Evolutionary conservation across 306 rosid genomes (phyloP), one percentile per base, ranked within the genome.

Genomic region (Potentilla sterilis): DNA sequence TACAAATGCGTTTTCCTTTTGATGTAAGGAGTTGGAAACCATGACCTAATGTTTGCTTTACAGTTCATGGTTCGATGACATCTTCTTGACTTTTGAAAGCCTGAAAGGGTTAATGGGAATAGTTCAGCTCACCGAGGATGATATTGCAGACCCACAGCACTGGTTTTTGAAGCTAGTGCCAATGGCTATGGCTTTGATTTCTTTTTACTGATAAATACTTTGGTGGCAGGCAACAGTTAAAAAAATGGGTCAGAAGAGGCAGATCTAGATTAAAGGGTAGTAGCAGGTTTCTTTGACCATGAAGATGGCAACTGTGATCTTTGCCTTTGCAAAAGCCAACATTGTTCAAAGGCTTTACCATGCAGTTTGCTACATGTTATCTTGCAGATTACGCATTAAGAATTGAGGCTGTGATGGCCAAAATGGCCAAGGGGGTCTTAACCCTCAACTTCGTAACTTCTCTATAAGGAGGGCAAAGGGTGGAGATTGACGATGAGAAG

Each of bases 241-340:
- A 11, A 58, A 11, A 58, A 58, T 58, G 65, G 18, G 65, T 34
- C 24, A 70, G 69, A 69, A 69, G 28, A 28, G 1, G 32, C 74
- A 48, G 44, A 16, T 70, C 59, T 69, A 15, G 18, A 16, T 7
- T 6, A 6, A 44, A 9, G 21, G 58, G 76, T 2, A 11, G 67
- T 7, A n/a, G 65, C n/a, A n/a, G 4, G 67, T 18, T 28, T 72
- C 58, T 40, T 73, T 73, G 74, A 16, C 77, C 42, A 24, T 15
- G 68, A 58, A 57, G 43, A 73, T 40, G 14, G 63, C 38, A 72
- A 7, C 7, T 48, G 54, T 57, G 55, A 24, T 48, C 54, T 15
- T 48, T 15, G 54, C n/a, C 54, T 48, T 48, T 48, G 54, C 28
- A 19, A 48, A 48, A 48, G 66, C 67, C 64, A 21, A 40, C 76